These are phyloP conservation scores for Penicillium waksmanii DNA, from an alignment of 495 filamentous ascomycete species.

Conservation along the genomic window DNA sequence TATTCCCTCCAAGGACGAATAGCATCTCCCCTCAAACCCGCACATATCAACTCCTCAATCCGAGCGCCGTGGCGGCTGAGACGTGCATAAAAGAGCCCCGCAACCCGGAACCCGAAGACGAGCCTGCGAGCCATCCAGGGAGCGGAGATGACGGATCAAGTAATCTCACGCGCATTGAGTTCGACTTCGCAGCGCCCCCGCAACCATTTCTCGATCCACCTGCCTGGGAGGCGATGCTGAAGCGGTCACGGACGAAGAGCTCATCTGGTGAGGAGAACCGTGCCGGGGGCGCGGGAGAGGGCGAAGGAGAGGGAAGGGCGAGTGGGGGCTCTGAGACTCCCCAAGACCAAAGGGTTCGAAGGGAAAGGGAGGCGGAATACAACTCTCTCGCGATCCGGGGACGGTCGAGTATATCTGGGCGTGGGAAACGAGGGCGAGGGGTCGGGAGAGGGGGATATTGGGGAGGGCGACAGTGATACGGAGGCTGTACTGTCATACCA, in stretches of 20 bases:
- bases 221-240: conserved; percentile 29
- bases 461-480: conserved; percentile 16
- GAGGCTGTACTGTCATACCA: not conserved
- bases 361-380: conserved; percentile 35
- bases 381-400: conserved; percentile 39
- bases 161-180: conserved; percentile 12
- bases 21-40: not conserved
- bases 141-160: not conserved
- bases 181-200: conserved; percentile 19
- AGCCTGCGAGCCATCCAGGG: conserved; percentile 2
- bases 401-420: conserved; percentile 28
- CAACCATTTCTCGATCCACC: conserved; percentile 34
- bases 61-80: conserved; percentile 27
- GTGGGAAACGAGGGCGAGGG: conserved; percentile 20
- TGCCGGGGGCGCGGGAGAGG: not conserved
- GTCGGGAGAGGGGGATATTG: conserved; percentile 23
- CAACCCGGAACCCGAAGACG: not conserved
- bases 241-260: conserved; percentile 8
- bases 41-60: conserved; percentile 20
- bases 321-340: conserved; percentile 7
- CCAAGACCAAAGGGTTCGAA: conserved; percentile 23
- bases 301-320: not conserved
- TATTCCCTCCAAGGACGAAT: conserved; percentile 11
- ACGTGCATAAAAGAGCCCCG: conserved; percentile 22
- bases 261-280: conserved; percentile 16